Conservation (phyloP, 2,329 filamentous ascomycete species). For the Ascochyta clinopodiicola region DNA sequence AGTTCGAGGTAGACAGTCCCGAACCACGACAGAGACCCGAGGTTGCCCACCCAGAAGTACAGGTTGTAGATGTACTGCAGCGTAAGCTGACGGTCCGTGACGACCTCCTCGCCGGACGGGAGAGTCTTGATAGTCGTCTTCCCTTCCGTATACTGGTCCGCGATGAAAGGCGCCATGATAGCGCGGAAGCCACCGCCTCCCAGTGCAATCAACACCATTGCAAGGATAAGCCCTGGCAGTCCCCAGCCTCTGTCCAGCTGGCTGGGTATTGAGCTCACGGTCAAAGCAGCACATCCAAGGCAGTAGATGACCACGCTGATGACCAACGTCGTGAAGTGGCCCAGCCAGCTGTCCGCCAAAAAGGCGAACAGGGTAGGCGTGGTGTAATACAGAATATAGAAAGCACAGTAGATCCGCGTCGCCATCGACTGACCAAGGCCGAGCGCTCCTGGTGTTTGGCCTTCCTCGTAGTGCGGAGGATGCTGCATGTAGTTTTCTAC, state of each 20-base stretch:
- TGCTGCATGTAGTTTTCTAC: constrained; percentile 56
- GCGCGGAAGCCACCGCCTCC: constrained; percentile 49
- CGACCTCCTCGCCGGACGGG: constrained; percentile 42
- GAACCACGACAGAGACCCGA: constrained; percentile 70
- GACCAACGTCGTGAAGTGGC: constrained; percentile 48
- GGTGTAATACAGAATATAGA: constrained; percentile 60
- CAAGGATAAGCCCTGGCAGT: constrained; percentile 33
- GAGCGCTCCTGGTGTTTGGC: constrained; percentile 45
- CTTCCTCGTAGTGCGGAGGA: constrained; percentile 24
- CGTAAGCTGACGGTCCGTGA: constrained; percentile 44
- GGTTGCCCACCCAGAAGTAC: constrained; percentile 58
- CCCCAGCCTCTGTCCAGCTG: constrained; percentile 32
- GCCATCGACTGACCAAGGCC: constrained; percentile 49
- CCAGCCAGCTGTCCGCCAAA: constrained; percentile 49
- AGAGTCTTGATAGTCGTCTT: constrained; percentile 27
- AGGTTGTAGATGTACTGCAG: constrained; percentile 50
- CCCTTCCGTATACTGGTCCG: constrained; percentile 43
- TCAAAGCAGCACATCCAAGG: constrained; percentile 31
- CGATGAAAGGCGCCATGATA: constrained; percentile 46
- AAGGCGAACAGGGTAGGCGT: constrained; percentile 46
- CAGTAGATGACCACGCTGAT: constrained; percentile 40
- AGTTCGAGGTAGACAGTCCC: constrained; percentile 73
- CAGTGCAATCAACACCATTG: constrained; percentile 48
- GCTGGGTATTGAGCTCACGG: constrained; percentile 28
- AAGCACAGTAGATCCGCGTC: constrained; percentile 62